Evolutionary conservation across 2,329 filamentous ascomycete species (phyloP).

Genomic region (Phoma herbarum): DNA sequence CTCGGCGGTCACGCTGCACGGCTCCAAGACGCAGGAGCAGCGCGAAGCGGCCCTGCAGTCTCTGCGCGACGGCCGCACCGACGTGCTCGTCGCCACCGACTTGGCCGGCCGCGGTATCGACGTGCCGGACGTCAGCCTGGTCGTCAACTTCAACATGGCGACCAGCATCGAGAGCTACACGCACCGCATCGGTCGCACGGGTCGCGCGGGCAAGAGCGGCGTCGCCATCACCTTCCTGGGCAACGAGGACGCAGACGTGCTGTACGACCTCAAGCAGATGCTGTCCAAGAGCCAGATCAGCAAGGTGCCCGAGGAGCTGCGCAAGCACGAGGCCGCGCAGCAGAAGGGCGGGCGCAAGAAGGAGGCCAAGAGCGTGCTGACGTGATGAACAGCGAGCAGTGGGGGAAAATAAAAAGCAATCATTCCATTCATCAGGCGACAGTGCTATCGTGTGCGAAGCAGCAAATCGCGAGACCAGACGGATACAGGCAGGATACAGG

Average conservation of each 20-base stretch:
- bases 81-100: constrained; percentile 95
- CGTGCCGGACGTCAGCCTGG: constrained; percentile 89
- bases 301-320: constrained; percentile 88
- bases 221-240: constrained; percentile 95
- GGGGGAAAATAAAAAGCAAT: too few species aligned
- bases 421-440: too few species aligned
- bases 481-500: too few species aligned
- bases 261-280: constrained; percentile 97
- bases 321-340: constrained; percentile 90
- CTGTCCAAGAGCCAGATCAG: constrained; percentile 88
- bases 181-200: constrained; percentile 94
- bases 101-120: constrained; percentile 97
- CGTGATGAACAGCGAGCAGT: too few species aligned
- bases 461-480: too few species aligned
- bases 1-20: constrained; percentile 88
- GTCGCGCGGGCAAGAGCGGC: constrained; percentile 96
- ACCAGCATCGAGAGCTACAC: constrained; percentile 93
- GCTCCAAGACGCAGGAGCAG: constrained; percentile 97
- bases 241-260: constrained; percentile 84
- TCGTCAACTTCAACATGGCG: constrained; percentile 99
- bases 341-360: constrained; percentile 67
- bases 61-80: constrained; percentile 80
- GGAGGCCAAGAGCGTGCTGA: too few species aligned
- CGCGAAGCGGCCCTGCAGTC: constrained; percentile 89
- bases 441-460: too few species aligned